A percentile compares a stretch with the other conserved stretches of the same genome.
These are phyloP conservation scores for Eucalyptus cloeziana DNA, from an alignment of 345 rosid genomes.

Conservation along the genomic window DNA sequence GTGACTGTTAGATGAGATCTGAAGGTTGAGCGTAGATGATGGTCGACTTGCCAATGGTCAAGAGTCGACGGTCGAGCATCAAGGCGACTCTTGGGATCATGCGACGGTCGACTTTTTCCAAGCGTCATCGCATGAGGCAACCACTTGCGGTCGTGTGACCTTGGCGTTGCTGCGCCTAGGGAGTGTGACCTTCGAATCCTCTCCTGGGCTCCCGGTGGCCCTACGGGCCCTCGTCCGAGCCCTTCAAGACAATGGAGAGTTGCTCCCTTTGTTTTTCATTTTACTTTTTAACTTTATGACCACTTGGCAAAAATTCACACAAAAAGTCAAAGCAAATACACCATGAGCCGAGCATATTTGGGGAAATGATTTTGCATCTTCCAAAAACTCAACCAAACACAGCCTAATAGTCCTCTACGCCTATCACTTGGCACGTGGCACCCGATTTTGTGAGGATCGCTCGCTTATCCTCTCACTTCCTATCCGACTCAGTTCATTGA, in stretches of 20 bases:
- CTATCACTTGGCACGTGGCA: neutral
- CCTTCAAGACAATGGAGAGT: neutral
- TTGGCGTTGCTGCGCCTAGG: neutral
- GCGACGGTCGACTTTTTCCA: neutral
- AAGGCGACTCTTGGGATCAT: neutral
- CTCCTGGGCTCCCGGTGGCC: neutral
- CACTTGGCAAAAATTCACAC: neutral
- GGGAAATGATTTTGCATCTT: neutral
- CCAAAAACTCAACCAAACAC: neutral
- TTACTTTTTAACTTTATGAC: neutral
- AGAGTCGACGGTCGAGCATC: neutral
- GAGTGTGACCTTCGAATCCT: neutral
- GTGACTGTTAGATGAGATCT: neutral
- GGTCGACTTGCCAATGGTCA: neutral
- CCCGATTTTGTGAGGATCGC: neutral
- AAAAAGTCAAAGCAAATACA: neutral
- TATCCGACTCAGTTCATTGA: neutral
- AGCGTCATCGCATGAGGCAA: neutral
- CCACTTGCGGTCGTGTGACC: neutral
- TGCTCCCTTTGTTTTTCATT: neutral
- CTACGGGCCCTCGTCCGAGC: fast-evolving
- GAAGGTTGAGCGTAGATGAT: neutral
- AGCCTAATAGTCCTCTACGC: neutral
- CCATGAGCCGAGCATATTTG: neutral
- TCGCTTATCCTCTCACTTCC: neutral